phyloP scores from a whole-genome alignment of 148 eudicot species.

The Rhododendron kiyosumense region DNA sequence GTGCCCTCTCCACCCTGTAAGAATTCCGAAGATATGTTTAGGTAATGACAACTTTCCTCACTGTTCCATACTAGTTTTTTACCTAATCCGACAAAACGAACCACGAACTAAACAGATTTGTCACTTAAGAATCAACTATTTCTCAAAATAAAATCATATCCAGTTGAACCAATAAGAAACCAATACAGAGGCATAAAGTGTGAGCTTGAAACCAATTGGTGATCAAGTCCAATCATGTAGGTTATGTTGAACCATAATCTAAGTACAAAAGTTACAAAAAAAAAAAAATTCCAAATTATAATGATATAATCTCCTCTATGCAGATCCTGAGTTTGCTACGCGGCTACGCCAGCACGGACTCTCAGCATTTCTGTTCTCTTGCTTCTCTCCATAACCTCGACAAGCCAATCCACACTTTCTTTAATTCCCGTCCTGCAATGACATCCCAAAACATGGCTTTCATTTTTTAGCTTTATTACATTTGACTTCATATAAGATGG shows the following conservation, averaged over 20 bases:
- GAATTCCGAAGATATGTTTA: not conserved
- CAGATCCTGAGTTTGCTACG: constrained; percentile 17
- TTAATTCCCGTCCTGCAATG: constrained; percentile 76
- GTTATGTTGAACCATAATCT: not conserved
- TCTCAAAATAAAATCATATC: not conserved
- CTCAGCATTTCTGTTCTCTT: constrained; percentile 83
- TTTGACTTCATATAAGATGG: not conserved
- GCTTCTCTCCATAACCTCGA: constrained; percentile 91
- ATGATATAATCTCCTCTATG: constrained; percentile 15
- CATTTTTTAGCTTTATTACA: not conserved
- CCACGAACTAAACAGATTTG: not conserved
- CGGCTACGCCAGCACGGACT: constrained; percentile 51
- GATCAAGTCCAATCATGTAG: not conserved
- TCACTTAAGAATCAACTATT: not conserved
- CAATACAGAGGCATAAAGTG: not conserved
- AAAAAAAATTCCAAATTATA: not conserved
- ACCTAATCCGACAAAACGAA: not conserved
- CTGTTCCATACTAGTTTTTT: not conserved
- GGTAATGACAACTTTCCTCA: not conserved
- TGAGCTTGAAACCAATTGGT: not conserved
- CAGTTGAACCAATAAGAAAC: not conserved
- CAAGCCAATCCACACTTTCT: constrained; percentile 90
- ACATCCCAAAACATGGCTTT: constrained; percentile 5
- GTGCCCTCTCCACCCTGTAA: not conserved
- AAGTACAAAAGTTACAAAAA: not conserved